phyloP scores from a whole-genome alignment of 352 stramenopile species.

The Phytophthora quininea region DNA sequence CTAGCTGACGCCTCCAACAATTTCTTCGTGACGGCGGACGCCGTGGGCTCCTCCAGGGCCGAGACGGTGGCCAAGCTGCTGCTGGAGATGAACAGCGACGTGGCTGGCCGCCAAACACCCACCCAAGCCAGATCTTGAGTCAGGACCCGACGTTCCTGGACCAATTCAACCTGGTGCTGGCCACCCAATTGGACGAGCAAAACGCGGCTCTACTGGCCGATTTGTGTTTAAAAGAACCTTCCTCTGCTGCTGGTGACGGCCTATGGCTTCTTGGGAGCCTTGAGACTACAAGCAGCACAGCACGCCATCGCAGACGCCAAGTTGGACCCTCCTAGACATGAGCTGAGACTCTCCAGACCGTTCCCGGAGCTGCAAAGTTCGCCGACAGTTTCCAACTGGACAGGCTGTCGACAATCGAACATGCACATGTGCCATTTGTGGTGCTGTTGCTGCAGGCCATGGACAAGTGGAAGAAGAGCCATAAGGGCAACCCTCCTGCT shows the following conservation, averaged over 20 bases:
- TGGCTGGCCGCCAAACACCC: conserved; percentile 67
- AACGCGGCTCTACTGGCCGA: conserved; percentile 62
- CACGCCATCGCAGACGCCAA: conserved; percentile 92
- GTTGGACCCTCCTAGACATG: conserved; percentile 81
- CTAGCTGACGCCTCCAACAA: conserved; percentile 90
- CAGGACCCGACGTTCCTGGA: conserved; percentile 64
- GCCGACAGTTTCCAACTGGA: conserved; percentile 66
- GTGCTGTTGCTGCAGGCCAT: conserved; percentile 89
- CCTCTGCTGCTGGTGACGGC: conserved; percentile 86
- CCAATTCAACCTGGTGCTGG: conserved; percentile 88
- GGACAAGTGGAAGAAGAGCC: conserved; percentile 56
- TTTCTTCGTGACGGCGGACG: conserved; percentile 89
- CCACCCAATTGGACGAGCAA: conserved; percentile 78
- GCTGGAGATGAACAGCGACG: conserved; percentile 96
- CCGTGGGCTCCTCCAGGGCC: conserved; percentile 72
- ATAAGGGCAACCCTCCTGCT: conserved; percentile 56
- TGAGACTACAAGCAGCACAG: conserved; percentile 89
- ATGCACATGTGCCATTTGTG: conserved; percentile 94
- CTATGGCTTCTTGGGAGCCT: conserved; percentile 93
- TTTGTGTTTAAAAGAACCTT: conserved; percentile 72
- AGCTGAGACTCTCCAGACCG: conserved; percentile 86
- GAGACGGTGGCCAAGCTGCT: conserved; percentile 86
- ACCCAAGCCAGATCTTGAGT: conserved; percentile 54
- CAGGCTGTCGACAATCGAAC: conserved; percentile 80
- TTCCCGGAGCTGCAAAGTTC: conserved; percentile 78